phyloP scores from a whole-genome alignment of 257 asterid genomes.

The Rubia yunnanensis region DNA sequence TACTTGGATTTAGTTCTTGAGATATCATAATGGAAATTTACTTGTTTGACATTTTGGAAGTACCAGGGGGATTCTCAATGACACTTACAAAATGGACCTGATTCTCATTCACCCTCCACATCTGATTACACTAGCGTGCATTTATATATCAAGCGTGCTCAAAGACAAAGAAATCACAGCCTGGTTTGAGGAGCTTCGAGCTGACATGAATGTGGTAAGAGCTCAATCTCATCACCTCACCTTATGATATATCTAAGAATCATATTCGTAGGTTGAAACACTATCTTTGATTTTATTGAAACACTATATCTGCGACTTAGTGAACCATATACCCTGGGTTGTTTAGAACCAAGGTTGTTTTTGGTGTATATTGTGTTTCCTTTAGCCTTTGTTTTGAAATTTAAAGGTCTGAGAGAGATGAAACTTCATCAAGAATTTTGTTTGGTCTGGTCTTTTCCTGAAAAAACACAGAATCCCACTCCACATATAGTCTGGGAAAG shows the following conservation, averaged over 20 bases:
- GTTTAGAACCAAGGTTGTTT: not conserved
- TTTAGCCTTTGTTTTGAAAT: not conserved
- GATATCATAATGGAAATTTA: not conserved
- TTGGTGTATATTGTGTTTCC: not conserved
- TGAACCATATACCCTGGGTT: not conserved
- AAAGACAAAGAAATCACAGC: slow-evolving; percentile 85
- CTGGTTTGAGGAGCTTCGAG: slow-evolving; percentile 99
- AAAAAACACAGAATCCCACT: too few relatives aligned
- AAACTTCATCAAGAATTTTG: not conserved
- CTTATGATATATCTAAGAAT: not conserved
- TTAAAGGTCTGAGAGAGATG: not conserved
- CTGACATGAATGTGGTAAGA: slow-evolving; percentile 89
- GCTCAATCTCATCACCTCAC: not conserved
- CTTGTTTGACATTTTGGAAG: slow-evolving; percentile 11
- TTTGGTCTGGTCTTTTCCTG: not conserved
- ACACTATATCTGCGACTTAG: not conserved
- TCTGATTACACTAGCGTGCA: slow-evolving; percentile 78
- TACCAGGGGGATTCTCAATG: slow-evolving; percentile 84
- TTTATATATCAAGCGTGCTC: slow-evolving; percentile 78
- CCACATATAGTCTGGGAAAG: too few relatives aligned
- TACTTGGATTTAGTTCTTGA: not conserved
- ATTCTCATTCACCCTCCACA: slow-evolving; percentile 87
- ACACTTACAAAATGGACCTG: slow-evolving; percentile 93
- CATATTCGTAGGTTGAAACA: not conserved
- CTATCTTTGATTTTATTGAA: not conserved